phyloP scores from a whole-genome alignment of 169 alveolate genomes.

The Ichthyophthirius multifiliis region DNA sequence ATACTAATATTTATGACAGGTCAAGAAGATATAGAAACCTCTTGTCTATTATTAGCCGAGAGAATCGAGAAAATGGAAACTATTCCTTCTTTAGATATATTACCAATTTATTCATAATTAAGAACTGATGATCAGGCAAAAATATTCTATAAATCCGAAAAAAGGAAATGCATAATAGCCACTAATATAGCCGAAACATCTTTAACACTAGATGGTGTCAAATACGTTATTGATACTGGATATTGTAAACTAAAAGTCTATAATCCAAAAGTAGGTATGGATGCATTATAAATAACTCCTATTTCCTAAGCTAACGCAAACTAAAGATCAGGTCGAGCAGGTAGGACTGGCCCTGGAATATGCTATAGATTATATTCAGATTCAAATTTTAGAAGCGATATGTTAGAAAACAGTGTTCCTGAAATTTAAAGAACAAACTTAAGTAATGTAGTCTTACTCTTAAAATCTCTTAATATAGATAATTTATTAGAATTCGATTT shows the following conservation, averaged over 20 bases:
- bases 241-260: constrained; percentile 98
- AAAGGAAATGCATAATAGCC: constrained; percentile 96
- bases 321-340: constrained; percentile 99
- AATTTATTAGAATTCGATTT: constrained; percentile 96
- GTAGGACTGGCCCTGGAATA: constrained; percentile 99
- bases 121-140: constrained; percentile 98
- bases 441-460: constrained; percentile 97
- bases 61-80: constrained; percentile 81
- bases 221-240: constrained; percentile 98
- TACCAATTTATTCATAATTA: constrained; percentile 98
- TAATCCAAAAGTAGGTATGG: constrained; percentile 99
- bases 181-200: constrained; percentile 99
- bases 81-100: constrained; percentile 86
- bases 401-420: constrained; percentile 97
- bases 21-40: constrained; percentile 99
- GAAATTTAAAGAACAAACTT: constrained; percentile 99
- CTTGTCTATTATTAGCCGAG: constrained; percentile 95
- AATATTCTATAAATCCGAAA: constrained; percentile 89
- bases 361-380: constrained; percentile 99
- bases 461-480: constrained; percentile 96
- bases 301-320: constrained; percentile 99
- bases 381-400: constrained; percentile 92
- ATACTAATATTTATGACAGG: constrained; percentile 99
- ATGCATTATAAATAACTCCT: constrained; percentile 99
- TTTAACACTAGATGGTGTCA: constrained; percentile 98